Base-by-base conservation (phyloP, 371 early-diverging fungal species). In the Syncephalastrum contaminatum region DNA sequence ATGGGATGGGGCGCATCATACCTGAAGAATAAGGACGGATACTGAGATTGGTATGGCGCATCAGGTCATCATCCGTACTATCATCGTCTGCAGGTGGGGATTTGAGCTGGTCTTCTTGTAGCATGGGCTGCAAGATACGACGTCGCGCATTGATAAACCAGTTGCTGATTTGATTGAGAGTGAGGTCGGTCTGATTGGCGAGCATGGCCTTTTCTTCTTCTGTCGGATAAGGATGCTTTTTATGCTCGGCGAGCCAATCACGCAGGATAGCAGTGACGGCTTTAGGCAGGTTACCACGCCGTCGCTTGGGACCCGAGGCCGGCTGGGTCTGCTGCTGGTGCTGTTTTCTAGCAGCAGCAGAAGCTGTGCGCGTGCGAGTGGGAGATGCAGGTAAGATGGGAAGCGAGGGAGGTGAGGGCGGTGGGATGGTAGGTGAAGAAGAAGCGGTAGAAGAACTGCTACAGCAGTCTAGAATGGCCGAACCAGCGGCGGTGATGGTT, bases 81-180 rank as follows among this genome's bases (percentile, higher is more conserved):
- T 30, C 36, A 8, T 30, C 36, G 2, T 30, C 36, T 12, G 36
- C 36, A 12, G 36, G 36, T 30, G 36, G 36, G 36, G 36, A 30
- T 30, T 30, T 30, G 36, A 30, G 55, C 30, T 58, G 54, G 14
- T 69, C 64, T 53, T 64, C 60, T 49, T 69, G 64, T 4, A 69
- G 54, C 69, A 72, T 72, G 15, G 68, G 82, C 45, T 82, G 79
- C 39, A 82, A 53, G 40, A 79, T 79, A 42, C 91, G 77, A 51
- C 92, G 64, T 15, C 92, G 59, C 0, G 91, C 91, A 69, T 93
- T 93, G 55, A 93, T 89, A 55, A 93, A 93, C 93, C 93, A 93
- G 63, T 93, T 88, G 53, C 88, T 90, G 58, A 91, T 85, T 67
- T 93, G 93, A 45, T 83, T 84, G 56, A 86, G 58, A 4, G 75